phyloP scores from a whole-genome alignment of 371 early-diverging fungal genomes.

The Mortierella sp. region DNA sequence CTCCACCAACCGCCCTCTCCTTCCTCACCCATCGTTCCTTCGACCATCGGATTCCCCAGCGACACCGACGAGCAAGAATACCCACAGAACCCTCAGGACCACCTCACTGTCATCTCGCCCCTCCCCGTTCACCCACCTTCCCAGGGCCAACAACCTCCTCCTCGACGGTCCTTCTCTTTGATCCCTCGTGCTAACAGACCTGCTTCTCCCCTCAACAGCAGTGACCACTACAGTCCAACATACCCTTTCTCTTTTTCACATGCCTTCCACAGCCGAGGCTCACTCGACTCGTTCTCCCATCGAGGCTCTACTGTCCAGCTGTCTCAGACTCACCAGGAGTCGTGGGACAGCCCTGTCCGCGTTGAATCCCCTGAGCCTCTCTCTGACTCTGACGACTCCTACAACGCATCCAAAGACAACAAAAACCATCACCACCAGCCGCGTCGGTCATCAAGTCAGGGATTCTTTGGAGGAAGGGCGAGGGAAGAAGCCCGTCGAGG shows the following conservation, averaged over 20 bases:
- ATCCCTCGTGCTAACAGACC: background rate
- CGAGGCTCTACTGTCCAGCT: slow-evolving; percentile 4
- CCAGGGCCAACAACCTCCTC: slow-evolving; percentile 5
- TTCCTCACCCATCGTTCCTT: slow-evolving; percentile 5
- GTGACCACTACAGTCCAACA: background rate
- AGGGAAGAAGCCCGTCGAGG: too few species aligned
- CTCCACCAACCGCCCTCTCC: slow-evolving; percentile 1
- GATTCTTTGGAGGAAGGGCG: background rate
- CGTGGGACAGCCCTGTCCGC: slow-evolving; percentile 28
- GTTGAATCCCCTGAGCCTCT: slow-evolving; percentile 24
- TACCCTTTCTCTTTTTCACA: background rate
- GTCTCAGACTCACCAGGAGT: slow-evolving; percentile 20
- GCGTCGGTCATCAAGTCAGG: background rate
- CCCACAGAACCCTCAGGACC: slow-evolving; percentile 44
- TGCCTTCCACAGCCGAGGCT: slow-evolving; percentile 1
- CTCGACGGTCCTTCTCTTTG: background rate
- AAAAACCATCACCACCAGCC: slow-evolving; percentile 2
- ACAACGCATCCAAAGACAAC: slow-evolving; percentile 5
- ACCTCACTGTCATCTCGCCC: slow-evolving; percentile 10
- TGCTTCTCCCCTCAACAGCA: background rate
- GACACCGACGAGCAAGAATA: slow-evolving; percentile 28
- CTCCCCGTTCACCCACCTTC: slow-evolving; percentile 23
- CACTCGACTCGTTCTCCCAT: slow-evolving; percentile 9
- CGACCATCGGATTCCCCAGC: background rate
- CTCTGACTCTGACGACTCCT: slow-evolving; percentile 33